A percentile compares a stretch with the other conserved stretches of the same genome.
phyloP scores from a whole-genome alignment of 441 rosid species.

The Biscutella laevigata region DNA sequence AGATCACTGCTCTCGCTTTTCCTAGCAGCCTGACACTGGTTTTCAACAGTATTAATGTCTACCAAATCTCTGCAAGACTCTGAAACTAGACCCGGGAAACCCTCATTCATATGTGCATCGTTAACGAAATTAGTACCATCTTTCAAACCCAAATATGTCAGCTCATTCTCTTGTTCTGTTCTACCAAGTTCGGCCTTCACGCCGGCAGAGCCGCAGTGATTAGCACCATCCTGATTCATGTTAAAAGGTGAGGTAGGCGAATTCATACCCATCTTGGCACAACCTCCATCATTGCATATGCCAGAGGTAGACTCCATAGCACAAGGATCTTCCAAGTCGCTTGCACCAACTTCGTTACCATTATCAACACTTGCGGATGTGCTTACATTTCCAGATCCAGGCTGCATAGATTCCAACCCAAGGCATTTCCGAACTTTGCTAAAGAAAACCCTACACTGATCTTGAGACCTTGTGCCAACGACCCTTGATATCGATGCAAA shows the following conservation, averaged over 20 bases:
- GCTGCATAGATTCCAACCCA: slow-evolving; percentile 63
- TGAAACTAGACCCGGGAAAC: slow-evolving; percentile 18
- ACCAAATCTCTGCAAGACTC: slow-evolving; percentile 22
- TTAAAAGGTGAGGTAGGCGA: slow-evolving; percentile 27
- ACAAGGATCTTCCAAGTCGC: slow-evolving; percentile 61
- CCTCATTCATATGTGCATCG: slow-evolving; percentile 26
- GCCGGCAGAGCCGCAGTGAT: slow-evolving; percentile 22
- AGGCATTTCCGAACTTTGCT: slow-evolving; percentile 94
- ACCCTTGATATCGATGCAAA: slow-evolving; percentile 57
- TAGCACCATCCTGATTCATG: slow-evolving; percentile 33
- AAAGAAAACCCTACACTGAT: slow-evolving; percentile 82
- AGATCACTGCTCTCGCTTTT: slow-evolving; percentile 26
- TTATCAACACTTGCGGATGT: slow-evolving; percentile 47
- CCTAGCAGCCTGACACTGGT: slow-evolving; percentile 23
- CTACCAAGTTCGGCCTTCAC: slow-evolving; percentile 32
- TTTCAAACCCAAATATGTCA: slow-evolving; percentile 16
- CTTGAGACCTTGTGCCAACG: slow-evolving; percentile 64
- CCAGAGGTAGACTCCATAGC: slow-evolving; percentile 47
- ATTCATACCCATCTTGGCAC: slow-evolving; percentile 35
- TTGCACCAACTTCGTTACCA: slow-evolving; percentile 48
- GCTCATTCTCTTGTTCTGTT: slow-evolving; percentile 33
- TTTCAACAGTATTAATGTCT: slow-evolving; percentile 22
- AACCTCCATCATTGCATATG: slow-evolving; percentile 36
- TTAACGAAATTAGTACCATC: slow-evolving; percentile 27
- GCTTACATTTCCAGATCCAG: slow-evolving; percentile 35